phyloP scores from a whole-genome alignment of 1,139 yeast species.

The Pichia sp. region DNA sequence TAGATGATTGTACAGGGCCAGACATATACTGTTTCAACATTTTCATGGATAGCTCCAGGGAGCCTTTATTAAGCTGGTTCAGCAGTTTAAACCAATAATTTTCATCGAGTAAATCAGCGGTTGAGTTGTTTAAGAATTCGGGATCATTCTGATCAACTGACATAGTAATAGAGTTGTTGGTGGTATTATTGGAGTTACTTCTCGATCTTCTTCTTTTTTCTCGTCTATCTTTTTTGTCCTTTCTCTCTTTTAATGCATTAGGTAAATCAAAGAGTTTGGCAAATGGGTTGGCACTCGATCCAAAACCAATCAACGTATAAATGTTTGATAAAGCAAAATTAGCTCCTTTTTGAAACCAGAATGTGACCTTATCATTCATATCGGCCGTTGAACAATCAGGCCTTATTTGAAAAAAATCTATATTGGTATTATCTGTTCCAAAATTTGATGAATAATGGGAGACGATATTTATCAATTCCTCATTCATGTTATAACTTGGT shows the following conservation, averaged over 20 bases:
- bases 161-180: background rate
- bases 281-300: constrained; percentile 66
- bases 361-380: constrained; percentile 43
- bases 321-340: constrained; percentile 69
- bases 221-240: constrained; percentile 61
- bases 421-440: constrained; percentile 61
- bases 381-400: constrained; percentile 32
- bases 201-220: constrained; percentile 33
- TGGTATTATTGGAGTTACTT: constrained; percentile 14
- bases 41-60: constrained; percentile 55
- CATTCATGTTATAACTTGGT: constrained; percentile 38
- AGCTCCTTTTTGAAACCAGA: constrained; percentile 71
- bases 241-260: constrained; percentile 61
- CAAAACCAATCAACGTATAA: constrained; percentile 67
- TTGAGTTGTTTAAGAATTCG: constrained; percentile 19
- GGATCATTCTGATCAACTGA: constrained; percentile 13
- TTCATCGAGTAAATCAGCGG: constrained; percentile 38
- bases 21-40: constrained; percentile 55
- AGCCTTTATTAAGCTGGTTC: constrained; percentile 52
- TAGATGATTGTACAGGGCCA: constrained; percentile 64
- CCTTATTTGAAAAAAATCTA: constrained; percentile 44
- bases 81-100: constrained; percentile 52
- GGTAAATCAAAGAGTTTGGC: constrained; percentile 65
- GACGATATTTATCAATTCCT: constrained; percentile 54
- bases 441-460: constrained; percentile 62